phyloP scores from a whole-genome alignment of 805 yeast species.

The Starmerella khaoyaiensis region DNA sequence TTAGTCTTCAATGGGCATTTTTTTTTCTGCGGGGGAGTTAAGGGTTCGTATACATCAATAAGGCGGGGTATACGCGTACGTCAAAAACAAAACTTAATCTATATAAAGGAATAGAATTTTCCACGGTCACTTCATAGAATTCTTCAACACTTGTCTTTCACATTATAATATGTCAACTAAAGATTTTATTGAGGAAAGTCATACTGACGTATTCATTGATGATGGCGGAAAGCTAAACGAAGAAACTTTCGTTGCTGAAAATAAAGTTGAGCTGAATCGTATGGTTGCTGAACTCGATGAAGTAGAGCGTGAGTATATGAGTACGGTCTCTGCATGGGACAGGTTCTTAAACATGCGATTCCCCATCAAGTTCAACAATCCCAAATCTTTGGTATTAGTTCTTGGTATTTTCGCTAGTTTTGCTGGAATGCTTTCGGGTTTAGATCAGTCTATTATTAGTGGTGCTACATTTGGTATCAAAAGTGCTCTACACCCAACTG shows the following conservation, averaged over 20 bases:
- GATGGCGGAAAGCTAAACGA: constrained; percentile 15
- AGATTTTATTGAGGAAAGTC: not conserved
- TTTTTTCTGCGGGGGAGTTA: too few species aligned
- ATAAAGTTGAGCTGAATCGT: constrained; percentile 8
- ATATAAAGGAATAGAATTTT: too few species aligned
- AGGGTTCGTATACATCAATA: too few species aligned
- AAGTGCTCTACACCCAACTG: constrained; percentile 31
- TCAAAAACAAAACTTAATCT: too few species aligned
- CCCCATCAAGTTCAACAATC: constrained; percentile 9
- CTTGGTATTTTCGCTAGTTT: constrained; percentile 47
- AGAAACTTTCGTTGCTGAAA: constrained; percentile 5
- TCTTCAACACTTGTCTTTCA: too few species aligned
- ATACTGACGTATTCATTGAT: constrained; percentile 9
- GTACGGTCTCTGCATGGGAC: constrained; percentile 11
- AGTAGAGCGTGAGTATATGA: constrained; percentile 9
- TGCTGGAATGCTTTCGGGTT: constrained; percentile 53
- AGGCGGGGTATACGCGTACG: too few species aligned
- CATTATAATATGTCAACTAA: too few species aligned
- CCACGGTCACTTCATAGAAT: too few species aligned
- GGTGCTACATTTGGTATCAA: constrained; percentile 48
- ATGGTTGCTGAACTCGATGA: constrained; percentile 12
- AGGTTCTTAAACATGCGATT: constrained; percentile 11
- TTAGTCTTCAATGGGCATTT: too few species aligned
- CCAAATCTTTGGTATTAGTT: constrained; percentile 34
- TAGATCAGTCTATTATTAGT: constrained; percentile 53